Base-by-base conservation (phyloP, 805 yeast genomes). In the Kodamaea sagamina region DNA sequence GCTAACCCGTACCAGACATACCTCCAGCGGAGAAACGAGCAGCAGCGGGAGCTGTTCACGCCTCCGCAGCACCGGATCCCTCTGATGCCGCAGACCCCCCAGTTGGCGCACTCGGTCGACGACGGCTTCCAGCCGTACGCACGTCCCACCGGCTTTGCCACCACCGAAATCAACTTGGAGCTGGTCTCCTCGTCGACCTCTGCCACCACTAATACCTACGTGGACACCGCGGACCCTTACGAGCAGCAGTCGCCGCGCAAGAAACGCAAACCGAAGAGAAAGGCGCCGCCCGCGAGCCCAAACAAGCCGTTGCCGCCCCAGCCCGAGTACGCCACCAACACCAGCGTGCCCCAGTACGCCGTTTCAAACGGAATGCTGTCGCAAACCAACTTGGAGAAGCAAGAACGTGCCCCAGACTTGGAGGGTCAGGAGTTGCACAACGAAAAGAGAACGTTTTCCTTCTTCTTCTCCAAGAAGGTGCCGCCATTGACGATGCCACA, bases 401-500 rank as follows among this genome's bases (percentile, higher is more conserved):
- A 15, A n/a, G 9, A 29, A 9, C 12, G 10, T 13, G 43, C 39
- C 13, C 35, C 39, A 8, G 40, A 41, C 32, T 24, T 17, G 18
- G 47, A 42, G 19, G 22, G 13, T 24, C 31, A 39, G 24, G 70
- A 25, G 53, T 70, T 37, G 62, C 63, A 36, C 55, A 74, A 51
- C 69, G 80, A 81, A 53, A 71, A 69, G 46, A 65, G 86, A 47
- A 37, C 74, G 36, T 74, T 82, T 45, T 68, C 81, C 1, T 75
- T 74, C 43, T 44, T 80, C 22, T 72, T 80, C 49, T 55, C 77
- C 17, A 77, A 68, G 32, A 61, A 68, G 19, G 71, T 79, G 0
- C 81, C 83, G 0, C 75, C 75, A 0, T 55, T 81, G 2, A 81
- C 82, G 1, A 25, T 53, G 4, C 72, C 68, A 4, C 78, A 75